phyloP scores from a whole-genome alignment of 768 basidiomycete species.

The Hypholoma fasciculare region DNA sequence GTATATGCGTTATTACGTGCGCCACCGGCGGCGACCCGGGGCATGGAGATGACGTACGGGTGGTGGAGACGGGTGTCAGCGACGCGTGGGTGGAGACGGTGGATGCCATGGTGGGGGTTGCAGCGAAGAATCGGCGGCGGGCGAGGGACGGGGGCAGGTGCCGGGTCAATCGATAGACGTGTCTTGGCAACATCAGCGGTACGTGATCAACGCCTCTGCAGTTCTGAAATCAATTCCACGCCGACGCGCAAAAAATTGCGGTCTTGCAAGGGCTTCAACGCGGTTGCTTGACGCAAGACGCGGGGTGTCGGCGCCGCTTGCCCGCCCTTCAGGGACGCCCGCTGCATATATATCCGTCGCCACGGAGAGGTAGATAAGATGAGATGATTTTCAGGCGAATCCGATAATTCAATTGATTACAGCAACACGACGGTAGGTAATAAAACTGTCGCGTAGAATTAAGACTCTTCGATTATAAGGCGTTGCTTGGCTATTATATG shows the following conservation, averaged over 20 bases:
- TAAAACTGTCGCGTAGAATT: not conserved
- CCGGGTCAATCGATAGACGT: slow-evolving; percentile 5
- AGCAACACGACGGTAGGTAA: not conserved
- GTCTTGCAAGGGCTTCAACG: no score
- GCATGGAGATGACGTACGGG: slow-evolving; percentile 29
- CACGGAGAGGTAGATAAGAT: not conserved
- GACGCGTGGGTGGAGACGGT: slow-evolving; percentile 37
- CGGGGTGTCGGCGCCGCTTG: no score
- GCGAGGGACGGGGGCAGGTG: not conserved
- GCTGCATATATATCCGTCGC: not conserved
- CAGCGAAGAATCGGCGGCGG: slow-evolving; percentile 8
- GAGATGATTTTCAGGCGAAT: not conserved
- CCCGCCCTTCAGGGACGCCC: no score
- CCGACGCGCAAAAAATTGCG: no score
- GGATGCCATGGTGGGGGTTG: slow-evolving; percentile 29
- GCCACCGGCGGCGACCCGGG: not conserved
- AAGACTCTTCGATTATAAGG: not conserved
- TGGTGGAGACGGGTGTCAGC: slow-evolving; percentile 39
- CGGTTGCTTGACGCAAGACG: no score
- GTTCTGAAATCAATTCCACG: no score
- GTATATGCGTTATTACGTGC: no score
- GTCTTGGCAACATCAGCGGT: slow-evolving; percentile 5
- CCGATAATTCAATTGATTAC: not conserved
- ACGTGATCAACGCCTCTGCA: slow-evolving; percentile 3
- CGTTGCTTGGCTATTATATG: not conserved